phyloP scores from a whole-genome alignment of 345 rosid species.

The Ceriops decandra region DNA sequence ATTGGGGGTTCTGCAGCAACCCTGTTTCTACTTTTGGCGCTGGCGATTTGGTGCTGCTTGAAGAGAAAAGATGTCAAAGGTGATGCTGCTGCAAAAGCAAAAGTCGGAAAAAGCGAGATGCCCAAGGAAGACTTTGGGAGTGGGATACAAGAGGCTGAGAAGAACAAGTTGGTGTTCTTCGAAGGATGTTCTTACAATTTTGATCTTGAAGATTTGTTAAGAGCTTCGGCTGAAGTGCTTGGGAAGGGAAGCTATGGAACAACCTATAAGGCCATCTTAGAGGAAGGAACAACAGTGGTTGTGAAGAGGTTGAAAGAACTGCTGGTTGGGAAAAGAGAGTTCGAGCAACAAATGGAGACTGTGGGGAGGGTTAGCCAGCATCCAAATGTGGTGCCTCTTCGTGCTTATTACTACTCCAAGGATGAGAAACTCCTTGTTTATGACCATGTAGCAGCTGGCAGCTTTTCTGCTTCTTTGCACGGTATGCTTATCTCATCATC shows the following conservation, averaged over 20 bases:
- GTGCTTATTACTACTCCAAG: constrained; percentile 90
- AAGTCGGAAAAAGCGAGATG: constrained; percentile 49
- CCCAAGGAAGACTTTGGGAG: constrained; percentile 84
- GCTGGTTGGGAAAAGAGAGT: constrained; percentile 74
- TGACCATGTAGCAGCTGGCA: constrained; percentile 64
- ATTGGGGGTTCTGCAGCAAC: constrained; percentile 51
- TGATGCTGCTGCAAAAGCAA: constrained; percentile 40
- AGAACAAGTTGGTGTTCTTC: constrained; percentile 91
- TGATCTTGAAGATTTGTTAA: constrained; percentile 83
- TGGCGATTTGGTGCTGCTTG: constrained; percentile 46
- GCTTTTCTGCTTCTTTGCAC: constrained; percentile 60
- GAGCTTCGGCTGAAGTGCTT: constrained; percentile 95
- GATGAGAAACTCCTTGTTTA: constrained; percentile 91
- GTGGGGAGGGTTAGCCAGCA: constrained; percentile 72
- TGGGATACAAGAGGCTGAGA: constrained; percentile 91
- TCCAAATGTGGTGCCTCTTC: constrained; percentile 71
- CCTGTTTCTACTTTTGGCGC: constrained; percentile 39
- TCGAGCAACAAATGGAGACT: constrained; percentile 88
- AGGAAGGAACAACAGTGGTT: constrained; percentile 80
- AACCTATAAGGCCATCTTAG: constrained; percentile 85
- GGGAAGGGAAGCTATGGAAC: constrained; percentile 97
- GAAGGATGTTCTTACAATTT: constrained; percentile 74
- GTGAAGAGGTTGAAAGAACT: constrained; percentile 87
- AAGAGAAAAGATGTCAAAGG: constrained; percentile 46
- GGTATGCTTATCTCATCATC: constrained; percentile 39